A percentile compares a stretch with the other conserved stretches of the same genome.
Evolutionary conservation across 2,329 filamentous ascomycete species (phyloP).

Genomic region (Penicillium sp.): DNA sequence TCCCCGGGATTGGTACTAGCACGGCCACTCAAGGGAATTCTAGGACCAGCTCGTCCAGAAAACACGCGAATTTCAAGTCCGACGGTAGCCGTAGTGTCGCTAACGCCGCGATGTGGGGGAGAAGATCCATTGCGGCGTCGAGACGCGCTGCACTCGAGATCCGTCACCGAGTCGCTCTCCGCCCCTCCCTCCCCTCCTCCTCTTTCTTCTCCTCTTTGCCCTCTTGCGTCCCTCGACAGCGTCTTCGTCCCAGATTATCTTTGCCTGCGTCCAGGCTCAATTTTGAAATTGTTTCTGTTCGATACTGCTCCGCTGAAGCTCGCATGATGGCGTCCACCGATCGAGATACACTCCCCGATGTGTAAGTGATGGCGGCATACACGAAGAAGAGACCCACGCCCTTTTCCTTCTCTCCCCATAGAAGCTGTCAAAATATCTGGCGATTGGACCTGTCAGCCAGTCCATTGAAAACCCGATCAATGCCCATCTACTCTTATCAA

Average conservation of each 20-base stretch:
- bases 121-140: slow-evolving; percentile 35
- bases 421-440: neutral
- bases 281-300: slow-evolving; percentile 24
- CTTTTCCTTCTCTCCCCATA: slow-evolving; percentile 10
- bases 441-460: neutral
- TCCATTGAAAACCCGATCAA: too few relatives aligned
- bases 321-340: slow-evolving; percentile 49
- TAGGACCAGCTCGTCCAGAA: neutral
- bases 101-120: slow-evolving; percentile 39
- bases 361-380: slow-evolving; percentile 34
- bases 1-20: neutral
- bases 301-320: slow-evolving; percentile 47
- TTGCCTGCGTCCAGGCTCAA: slow-evolving; percentile 19
- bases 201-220: slow-evolving; percentile 25
- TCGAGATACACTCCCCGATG: slow-evolving; percentile 52
- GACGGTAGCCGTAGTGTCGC: slow-evolving; percentile 28
- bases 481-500: neutral
- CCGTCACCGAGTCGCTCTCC: slow-evolving; percentile 32
- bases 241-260: slow-evolving; percentile 16
- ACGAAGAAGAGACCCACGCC: neutral
- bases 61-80: slow-evolving; percentile 5
- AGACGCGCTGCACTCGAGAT: slow-evolving; percentile 31
- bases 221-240: slow-evolving; percentile 22
- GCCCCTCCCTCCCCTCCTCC: slow-evolving; percentile 32
- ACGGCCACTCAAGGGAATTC: slow-evolving; percentile 2